A percentile compares a stretch with the other conserved stretches of the same genome.
Conservation (phyloP, 106 monocot genomes). For the Narthecium ossifragum region DNA sequence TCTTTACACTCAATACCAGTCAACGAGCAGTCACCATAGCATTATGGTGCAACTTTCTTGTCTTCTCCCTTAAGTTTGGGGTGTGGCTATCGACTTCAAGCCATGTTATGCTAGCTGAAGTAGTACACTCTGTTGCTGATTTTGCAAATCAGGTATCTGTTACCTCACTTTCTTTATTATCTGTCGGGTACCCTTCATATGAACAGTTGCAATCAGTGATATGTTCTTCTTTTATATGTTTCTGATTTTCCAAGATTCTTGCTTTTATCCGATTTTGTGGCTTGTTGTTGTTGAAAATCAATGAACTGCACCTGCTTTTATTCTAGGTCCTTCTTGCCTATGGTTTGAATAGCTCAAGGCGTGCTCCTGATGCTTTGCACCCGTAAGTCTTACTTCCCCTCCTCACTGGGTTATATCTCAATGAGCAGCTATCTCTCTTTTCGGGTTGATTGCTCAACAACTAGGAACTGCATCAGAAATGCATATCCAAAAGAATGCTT, state of each 20-base stretch:
- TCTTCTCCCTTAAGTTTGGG: conserved; percentile 97
- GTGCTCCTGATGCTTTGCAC: conserved; percentile 97
- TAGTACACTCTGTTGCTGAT: conserved; percentile 89
- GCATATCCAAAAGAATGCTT: no score
- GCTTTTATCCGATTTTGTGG: background rate
- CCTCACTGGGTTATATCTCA: background rate
- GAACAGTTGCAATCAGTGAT: no score
- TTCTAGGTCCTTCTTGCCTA: conserved; percentile 91
- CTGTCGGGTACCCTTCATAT: no score
- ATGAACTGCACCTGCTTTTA: conserved; percentile 1
- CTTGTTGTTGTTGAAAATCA: background rate
- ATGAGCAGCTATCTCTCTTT: no score
- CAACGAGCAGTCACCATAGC: conserved; percentile 96
- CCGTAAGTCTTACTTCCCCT: conserved; percentile 47
- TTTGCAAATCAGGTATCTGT: conserved; percentile 92
- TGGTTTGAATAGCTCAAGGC: conserved; percentile 95
- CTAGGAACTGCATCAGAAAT: no score
- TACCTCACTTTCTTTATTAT: no score
- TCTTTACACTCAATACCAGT: no score
- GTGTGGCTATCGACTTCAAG: conserved; percentile 89
- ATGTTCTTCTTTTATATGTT: no score
- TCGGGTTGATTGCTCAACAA: no score
- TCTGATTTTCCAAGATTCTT: no score
- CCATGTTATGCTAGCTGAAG: conserved; percentile 99
- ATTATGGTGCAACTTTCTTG: conserved; percentile 96